These are phyloP conservation scores for Pseudogymnoascus sp. DNA, from an alignment of 2,329 filamentous ascomycete species.

Conservation along the genomic window DNA sequence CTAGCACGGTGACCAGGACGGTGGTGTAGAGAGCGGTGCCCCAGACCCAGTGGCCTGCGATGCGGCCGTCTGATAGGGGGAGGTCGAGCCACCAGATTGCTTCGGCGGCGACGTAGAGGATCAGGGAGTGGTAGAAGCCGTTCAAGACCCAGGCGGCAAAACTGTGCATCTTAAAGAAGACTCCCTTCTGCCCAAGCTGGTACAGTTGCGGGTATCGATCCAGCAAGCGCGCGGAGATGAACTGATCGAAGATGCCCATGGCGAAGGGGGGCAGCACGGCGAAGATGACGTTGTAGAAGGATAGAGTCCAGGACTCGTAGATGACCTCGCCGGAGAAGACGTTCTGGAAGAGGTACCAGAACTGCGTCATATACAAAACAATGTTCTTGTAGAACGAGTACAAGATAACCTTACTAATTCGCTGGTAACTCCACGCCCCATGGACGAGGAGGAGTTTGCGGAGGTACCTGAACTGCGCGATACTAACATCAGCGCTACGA, in stretches of 20 bases:
- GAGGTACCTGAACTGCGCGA: conserved; percentile 90
- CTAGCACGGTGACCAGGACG: conserved; percentile 84
- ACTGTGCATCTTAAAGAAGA: conserved; percentile 87
- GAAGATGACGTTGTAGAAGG: conserved; percentile 98
- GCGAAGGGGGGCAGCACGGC: conserved; percentile 89
- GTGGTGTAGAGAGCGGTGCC: conserved; percentile 90
- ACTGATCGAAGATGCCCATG: conserved; percentile 95
- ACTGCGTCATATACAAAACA: conserved; percentile 96
- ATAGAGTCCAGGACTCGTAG: conserved; percentile 98
- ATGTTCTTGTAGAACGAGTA: conserved; percentile 99
- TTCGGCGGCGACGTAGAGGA: conserved; percentile 80
- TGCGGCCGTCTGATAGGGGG: conserved; percentile 67
- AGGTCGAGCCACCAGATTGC: conserved; percentile 77
- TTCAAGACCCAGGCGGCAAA: conserved; percentile 91
- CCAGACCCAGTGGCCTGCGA: conserved; percentile 96
- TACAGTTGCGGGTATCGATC: conserved; percentile 97
- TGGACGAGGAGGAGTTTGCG: conserved; percentile 92
- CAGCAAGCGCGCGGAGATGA: conserved; percentile 84
- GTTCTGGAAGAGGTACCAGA: conserved; percentile 99
- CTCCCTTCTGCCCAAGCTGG: conserved; percentile 80
- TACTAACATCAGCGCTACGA: conserved; percentile 83
- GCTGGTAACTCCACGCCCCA: conserved; percentile 95
- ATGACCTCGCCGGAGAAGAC: conserved; percentile 96
- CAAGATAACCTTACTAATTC: conserved; percentile 91
- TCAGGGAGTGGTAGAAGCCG: conserved; percentile 88